These are phyloP conservation scores for Bertia moriformis DNA, from an alignment of 2,329 filamentous ascomycete species.

Conservation along the genomic window DNA sequence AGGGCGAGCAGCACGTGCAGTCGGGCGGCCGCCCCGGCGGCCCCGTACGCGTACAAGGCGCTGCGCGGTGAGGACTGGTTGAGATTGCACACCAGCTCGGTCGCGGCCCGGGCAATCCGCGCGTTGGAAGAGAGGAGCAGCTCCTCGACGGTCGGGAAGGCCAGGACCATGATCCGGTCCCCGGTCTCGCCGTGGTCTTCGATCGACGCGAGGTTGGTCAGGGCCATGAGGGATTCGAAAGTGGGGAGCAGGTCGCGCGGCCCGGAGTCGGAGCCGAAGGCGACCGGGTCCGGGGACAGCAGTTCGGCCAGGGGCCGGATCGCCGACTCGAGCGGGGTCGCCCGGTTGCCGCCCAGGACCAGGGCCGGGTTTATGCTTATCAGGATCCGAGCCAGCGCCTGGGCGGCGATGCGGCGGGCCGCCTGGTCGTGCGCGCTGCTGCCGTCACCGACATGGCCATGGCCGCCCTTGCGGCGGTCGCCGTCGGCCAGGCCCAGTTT, in stretches of 20 bases:
- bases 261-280: too few species aligned
- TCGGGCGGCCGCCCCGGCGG: conserved; percentile 53
- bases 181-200: conserved; percentile 50
- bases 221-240: conserved; percentile 79
- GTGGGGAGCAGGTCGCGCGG: conserved; percentile 69
- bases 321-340: conserved; percentile 62
- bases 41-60: conserved; percentile 53
- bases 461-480: too few species aligned
- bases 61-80: conserved; percentile 53
- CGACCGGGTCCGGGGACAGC: conserved; percentile 46
- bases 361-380: conserved; percentile 76
- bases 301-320: conserved; percentile 69
- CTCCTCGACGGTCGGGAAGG: conserved; percentile 70
- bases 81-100: conserved; percentile 84
- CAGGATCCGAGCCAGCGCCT: conserved; percentile 69
- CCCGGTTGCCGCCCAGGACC: conserved; percentile 66
- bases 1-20: conserved; percentile 77
- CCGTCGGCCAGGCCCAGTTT: conserved; percentile 38
- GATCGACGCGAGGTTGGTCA: conserved; percentile 82
- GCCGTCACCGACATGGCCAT: too few species aligned
- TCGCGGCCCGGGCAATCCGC: conserved; percentile 66
- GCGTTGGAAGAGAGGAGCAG: conserved; percentile 63
- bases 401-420: conserved; percentile 49
- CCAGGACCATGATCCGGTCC: conserved; percentile 54
- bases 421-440: too few species aligned